Evolutionary conservation across 2,329 filamentous ascomycete species (phyloP).

Genomic region (Lachnellula willkommii): DNA sequence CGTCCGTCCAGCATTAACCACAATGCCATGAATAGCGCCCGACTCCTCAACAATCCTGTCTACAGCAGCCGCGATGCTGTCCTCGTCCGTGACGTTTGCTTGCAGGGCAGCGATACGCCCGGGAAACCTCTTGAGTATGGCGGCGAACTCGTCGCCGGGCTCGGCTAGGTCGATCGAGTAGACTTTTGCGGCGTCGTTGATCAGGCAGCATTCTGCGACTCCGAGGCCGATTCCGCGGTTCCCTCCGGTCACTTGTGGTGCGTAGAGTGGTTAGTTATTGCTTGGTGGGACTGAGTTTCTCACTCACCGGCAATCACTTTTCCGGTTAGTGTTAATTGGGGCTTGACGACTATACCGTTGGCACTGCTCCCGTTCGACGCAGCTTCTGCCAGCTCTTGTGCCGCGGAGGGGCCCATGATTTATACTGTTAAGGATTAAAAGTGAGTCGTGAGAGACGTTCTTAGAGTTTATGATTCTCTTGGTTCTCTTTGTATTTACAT

Average conservation of each 20-base stretch:
- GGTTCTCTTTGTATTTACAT: no score
- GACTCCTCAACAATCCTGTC: slow-evolving; percentile 40
- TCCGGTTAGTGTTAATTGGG: no score
- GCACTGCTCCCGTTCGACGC: no score
- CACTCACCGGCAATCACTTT: no score
- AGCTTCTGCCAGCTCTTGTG: no score
- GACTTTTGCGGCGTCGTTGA: slow-evolving; percentile 39
- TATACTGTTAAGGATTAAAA: no score
- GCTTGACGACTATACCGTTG: no score
- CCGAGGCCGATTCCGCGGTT: slow-evolving; percentile 41
- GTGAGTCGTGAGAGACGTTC: no score
- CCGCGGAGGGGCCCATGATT: no score
- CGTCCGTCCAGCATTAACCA: slow-evolving; percentile 46
- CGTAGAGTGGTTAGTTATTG: no score
- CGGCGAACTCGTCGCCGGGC: slow-evolving; percentile 38
- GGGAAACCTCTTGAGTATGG: slow-evolving; percentile 36
- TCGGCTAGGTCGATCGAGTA: slow-evolving; percentile 44
- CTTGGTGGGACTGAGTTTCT: no score
- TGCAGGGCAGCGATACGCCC: slow-evolving; percentile 24
- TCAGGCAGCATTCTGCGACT: slow-evolving; percentile 42
- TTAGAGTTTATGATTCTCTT: no score
- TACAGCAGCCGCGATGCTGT: slow-evolving; percentile 39
- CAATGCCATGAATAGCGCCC: slow-evolving; percentile 44
- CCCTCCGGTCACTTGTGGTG: slow-evolving; percentile 32
- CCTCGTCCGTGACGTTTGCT: slow-evolving; percentile 42